Conservation (phyloP, 768 basidiomycete genomes). For the Rhizopogon vesiculosus region DNA sequence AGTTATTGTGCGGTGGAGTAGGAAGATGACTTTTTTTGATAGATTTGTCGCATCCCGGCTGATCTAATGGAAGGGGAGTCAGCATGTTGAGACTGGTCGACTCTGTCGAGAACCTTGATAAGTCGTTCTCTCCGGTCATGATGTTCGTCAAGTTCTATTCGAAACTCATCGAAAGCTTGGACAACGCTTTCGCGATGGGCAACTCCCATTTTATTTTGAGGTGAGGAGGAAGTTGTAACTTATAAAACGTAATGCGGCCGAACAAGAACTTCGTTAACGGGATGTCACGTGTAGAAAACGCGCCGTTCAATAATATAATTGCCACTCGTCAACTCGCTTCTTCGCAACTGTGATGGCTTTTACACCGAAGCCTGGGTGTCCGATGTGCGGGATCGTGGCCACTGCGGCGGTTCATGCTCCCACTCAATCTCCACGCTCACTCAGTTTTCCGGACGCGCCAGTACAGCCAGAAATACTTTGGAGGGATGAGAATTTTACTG, state of each 20-base stretch:
- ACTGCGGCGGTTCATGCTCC: slow-evolving; percentile 40
- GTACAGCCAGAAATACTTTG: slow-evolving; percentile 60
- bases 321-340: not conserved
- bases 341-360: slow-evolving; percentile 39
- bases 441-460: slow-evolving; percentile 41
- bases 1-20: slow-evolving; percentile 71
- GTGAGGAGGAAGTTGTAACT: too few species aligned
- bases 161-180: slow-evolving; percentile 53
- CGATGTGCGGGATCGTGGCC: slow-evolving; percentile 71
- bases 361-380: slow-evolving; percentile 63
- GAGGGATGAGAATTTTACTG: slow-evolving; percentile 75
- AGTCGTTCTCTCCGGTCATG: slow-evolving; percentile 87
- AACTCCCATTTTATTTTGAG: not conserved
- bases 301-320: too few species aligned
- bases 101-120: slow-evolving; percentile 60
- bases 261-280: too few species aligned
- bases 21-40: slow-evolving; percentile 93
- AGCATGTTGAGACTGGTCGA: slow-evolving; percentile 2
- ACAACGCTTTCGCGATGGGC: not conserved
- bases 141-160: slow-evolving; percentile 72
- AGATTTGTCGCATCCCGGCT: slow-evolving; percentile 87
- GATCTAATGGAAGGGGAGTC: slow-evolving; percentile 36
- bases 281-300: not conserved
- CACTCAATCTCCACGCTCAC: slow-evolving; percentile 39
- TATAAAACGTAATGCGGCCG: too few species aligned